phyloP scores from a whole-genome alignment of 2,329 filamentous ascomycete species.

The Venturia nashicola region DNA sequence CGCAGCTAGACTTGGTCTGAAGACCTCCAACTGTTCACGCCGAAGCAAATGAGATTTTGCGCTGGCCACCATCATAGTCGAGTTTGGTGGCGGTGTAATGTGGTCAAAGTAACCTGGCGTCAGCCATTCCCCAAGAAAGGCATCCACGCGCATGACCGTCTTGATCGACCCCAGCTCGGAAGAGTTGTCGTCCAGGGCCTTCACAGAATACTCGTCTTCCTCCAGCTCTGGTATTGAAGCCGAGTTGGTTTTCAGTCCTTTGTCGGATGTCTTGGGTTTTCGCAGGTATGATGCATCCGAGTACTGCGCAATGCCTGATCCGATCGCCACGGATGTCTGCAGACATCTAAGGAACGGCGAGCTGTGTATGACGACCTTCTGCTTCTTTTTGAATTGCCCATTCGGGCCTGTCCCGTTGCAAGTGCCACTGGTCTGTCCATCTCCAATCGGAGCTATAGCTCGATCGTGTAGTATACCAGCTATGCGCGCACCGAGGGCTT shows the following conservation, averaged over 20 bases:
- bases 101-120: conserved; percentile 86
- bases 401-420: conserved; percentile 11
- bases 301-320: conserved; percentile 66
- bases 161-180: conserved; percentile 23
- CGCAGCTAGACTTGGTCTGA: conserved; percentile 25
- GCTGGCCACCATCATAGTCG: conserved; percentile 72
- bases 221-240: neutral
- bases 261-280: conserved; percentile 14
- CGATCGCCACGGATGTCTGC: conserved; percentile 81
- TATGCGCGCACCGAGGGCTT: conserved; percentile 71
- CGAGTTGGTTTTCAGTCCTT: conserved; percentile 13
- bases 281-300: conserved; percentile 22
- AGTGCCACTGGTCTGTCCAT: conserved; percentile 6
- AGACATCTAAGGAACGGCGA: conserved; percentile 92
- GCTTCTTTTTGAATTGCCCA: conserved; percentile 24
- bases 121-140: conserved; percentile 92
- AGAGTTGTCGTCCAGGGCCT: neutral
- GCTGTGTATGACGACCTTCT: conserved; percentile 75
- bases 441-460: conserved; percentile 21
- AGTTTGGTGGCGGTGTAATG: conserved; percentile 79
- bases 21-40: conserved; percentile 46
- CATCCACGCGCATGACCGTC: conserved; percentile 66
- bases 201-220: neutral
- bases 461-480: conserved; percentile 51
- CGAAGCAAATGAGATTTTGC: conserved; percentile 81